Base-by-base conservation (phyloP, 1,284 basidiomycete species). In the Ganoderma leucocontextum region DNA sequence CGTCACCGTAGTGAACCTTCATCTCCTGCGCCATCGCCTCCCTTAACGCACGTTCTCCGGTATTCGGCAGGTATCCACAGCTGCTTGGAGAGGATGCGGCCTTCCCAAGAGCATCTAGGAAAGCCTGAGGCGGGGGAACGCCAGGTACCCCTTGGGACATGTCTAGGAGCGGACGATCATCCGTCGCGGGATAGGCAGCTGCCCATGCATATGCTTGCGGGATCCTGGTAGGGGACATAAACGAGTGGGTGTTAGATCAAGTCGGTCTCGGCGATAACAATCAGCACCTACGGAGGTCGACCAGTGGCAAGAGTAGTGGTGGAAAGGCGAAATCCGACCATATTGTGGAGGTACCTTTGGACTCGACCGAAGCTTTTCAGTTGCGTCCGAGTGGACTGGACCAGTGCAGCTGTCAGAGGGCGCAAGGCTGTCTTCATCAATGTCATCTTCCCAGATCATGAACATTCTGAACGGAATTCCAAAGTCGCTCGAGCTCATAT, bases 91-190 rank as follows among this genome's bases (percentile, higher is more conserved):
- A 84, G 0, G 82, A 80, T 0, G 89, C 81, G 0, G 84, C 82
- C 6, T 76, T 74, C 0, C 82, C 83, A 1, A 95, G 78, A 0
- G 87, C 85, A 0, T 83, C 76, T 41, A 90, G 84, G 13, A 95
- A 81, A 0, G 74, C 58, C 1, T 80, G 73, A 1, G 90, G 87
- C 0, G 94, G 94, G 0, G 89, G 87, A 0, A 82, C 82, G 2
- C 91, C 90, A 0, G 94, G 94, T 0, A 91, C 89, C 35, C 92
- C 92, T 78, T 95, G 93, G 0, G 91, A 90, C 82, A 95, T 90
- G 76, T 94, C 91, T 8, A 95, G 83, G 0, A 95, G 80, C 0
- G 89, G 90, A 1, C 79, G 82, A 22, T 70, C 78, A 13, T 77
- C 78, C 0, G 84, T 84, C 0, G 83, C 75, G 5, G 74, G 72